Evolutionary conservation across 2,329 filamentous ascomycete species (phyloP).

Genomic region (Aspergillus sp.): DNA sequence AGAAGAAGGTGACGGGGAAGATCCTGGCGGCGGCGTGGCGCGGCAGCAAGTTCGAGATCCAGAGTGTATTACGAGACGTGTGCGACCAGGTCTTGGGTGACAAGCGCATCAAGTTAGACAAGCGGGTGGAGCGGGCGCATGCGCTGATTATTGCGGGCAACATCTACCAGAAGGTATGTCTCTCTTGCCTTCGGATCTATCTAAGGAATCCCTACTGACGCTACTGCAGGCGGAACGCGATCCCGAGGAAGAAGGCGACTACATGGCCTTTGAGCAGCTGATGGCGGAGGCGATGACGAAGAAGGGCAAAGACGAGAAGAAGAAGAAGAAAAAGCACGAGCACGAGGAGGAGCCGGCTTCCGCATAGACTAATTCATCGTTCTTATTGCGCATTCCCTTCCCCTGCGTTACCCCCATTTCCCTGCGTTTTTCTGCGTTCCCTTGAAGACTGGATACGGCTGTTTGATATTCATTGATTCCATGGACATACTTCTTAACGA

Average conservation of each 20-base stretch:
- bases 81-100: constrained; percentile 84
- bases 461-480: no score
- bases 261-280: constrained; percentile 97
- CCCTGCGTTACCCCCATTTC: not conserved
- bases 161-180: constrained; percentile 77
- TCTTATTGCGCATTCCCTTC: not conserved
- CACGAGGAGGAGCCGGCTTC: constrained; percentile 14
- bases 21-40: constrained; percentile 96
- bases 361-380: not conserved
- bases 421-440: no score
- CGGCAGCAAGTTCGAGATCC: constrained; percentile 96
- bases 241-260: constrained; percentile 95
- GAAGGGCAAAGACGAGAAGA: constrained; percentile 79
- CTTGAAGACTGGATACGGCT: not conserved
- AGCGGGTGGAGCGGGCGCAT: constrained; percentile 87
- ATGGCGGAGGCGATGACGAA: constrained; percentile 95
- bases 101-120: constrained; percentile 74
- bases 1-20: constrained; percentile 94
- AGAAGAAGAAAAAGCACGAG: constrained; percentile 53
- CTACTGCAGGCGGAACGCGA: constrained; percentile 72
- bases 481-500: no score
- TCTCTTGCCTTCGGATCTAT: not conserved
- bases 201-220: constrained; percentile 12
- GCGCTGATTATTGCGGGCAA: constrained; percentile 86
- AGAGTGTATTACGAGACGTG: constrained; percentile 90